Percentiles rank a stretch among this genome's conserved stretches.
phyloP scores from a whole-genome alignment of 495 filamentous ascomycete species.

The Bombardia bombarda region DNA sequence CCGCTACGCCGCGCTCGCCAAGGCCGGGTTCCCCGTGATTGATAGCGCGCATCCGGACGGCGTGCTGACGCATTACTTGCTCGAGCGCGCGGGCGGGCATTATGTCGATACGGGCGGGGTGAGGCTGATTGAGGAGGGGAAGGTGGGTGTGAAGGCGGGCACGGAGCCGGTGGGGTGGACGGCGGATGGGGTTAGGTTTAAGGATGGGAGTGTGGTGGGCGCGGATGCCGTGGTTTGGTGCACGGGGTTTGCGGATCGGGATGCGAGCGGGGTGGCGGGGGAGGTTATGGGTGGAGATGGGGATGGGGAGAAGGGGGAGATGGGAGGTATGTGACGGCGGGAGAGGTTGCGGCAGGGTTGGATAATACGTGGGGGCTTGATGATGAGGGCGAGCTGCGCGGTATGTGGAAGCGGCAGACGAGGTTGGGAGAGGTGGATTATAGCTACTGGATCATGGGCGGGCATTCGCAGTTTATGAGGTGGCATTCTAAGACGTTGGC shows the following conservation, averaged over 20 bases:
- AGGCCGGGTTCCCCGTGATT: slow-evolving; percentile 23
- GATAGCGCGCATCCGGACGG: slow-evolving; percentile 16
- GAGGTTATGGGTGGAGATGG: slow-evolving; percentile 13
- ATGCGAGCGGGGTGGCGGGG: slow-evolving; percentile 9
- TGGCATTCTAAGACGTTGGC: slow-evolving; percentile 21
- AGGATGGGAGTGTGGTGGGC: slow-evolving; percentile 18
- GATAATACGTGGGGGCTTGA: slow-evolving; percentile 24
- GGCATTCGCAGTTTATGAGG: slow-evolving; percentile 17
- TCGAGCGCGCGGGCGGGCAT: slow-evolving; percentile 26
- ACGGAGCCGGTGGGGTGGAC: slow-evolving; percentile 20
- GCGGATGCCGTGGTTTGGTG: slow-evolving; percentile 29
- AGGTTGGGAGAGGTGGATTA: too few relatives aligned
- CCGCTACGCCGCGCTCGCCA: slow-evolving; percentile 16
- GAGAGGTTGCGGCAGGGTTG: slow-evolving; percentile 19
- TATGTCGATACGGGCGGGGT: slow-evolving; percentile 25
- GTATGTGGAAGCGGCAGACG: slow-evolving; percentile 22
- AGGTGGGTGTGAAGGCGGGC: slow-evolving; percentile 12
- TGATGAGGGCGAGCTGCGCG: slow-evolving; percentile 25
- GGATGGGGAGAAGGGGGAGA: not conserved
- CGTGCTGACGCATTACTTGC: slow-evolving; percentile 12
- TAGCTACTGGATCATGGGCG: slow-evolving; percentile 25
- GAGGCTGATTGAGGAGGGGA: slow-evolving; percentile 13
- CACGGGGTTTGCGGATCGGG: slow-evolving; percentile 25
- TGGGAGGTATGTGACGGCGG: slow-evolving; percentile 8
- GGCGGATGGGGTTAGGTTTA: slow-evolving; percentile 16